Evolutionary conservation across 2,329 filamentous ascomycete species (phyloP).

Genomic region (Curvularia sp.): DNA sequence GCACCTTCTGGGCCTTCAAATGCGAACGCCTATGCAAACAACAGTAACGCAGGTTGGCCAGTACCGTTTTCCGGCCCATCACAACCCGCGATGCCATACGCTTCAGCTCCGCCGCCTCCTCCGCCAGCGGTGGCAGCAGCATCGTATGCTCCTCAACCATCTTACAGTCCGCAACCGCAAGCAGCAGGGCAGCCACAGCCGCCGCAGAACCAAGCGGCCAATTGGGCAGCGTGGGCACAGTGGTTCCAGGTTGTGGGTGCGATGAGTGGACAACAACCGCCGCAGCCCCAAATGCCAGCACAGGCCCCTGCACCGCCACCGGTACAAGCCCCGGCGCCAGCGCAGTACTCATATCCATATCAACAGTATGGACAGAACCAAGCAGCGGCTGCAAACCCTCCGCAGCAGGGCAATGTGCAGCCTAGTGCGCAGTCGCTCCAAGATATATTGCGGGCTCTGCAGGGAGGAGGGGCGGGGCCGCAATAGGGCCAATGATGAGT

Average conservation of each 20-base stretch:
- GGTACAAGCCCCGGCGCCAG: constrained; percentile 27
- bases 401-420: constrained; percentile 33
- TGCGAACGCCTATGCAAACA: constrained; percentile 32
- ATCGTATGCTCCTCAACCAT: constrained; percentile 25
- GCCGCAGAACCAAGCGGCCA: constrained; percentile 40
- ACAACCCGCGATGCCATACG: constrained; percentile 29
- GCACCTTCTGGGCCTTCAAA: constrained; percentile 30
- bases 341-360: constrained; percentile 36
- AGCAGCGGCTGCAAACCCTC: constrained; percentile 29
- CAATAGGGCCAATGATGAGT: neutral
- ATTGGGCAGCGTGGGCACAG: constrained; percentile 39
- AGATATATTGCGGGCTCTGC: constrained; percentile 43
- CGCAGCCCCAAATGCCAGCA: constrained; percentile 29
- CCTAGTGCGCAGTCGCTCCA: constrained; percentile 35
- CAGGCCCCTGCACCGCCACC: constrained; percentile 32
- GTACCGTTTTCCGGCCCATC: constrained; percentile 26
- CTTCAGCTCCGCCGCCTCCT: constrained; percentile 25
- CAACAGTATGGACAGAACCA: constrained; percentile 34
- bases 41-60: constrained; percentile 31
- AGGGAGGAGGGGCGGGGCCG: constrained; percentile 30
- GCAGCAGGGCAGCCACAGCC: constrained; percentile 14
- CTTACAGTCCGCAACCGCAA: constrained; percentile 25
- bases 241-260: constrained; percentile 38
- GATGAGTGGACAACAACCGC: constrained; percentile 34
- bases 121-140: constrained; percentile 25